Base-by-base conservation (phyloP, 2,329 filamentous ascomycete genomes). In the Pseudocercospora fijiensis region DNA sequence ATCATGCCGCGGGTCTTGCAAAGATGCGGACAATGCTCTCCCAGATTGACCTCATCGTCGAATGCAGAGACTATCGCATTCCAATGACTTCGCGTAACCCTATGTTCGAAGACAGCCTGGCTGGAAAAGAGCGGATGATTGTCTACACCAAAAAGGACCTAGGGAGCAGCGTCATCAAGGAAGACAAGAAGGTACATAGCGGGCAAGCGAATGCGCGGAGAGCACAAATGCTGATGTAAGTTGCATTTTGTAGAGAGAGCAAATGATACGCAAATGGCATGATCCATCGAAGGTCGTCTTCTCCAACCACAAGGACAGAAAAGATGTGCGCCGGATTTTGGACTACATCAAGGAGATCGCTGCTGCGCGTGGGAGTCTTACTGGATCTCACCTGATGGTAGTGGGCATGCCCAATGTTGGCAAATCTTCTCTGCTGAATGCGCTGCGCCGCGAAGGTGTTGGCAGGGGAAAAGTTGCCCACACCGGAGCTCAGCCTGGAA, bases 341-440 rank as follows among this genome's bases (percentile, higher is more conserved):
- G 76, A 81, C 1, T 80, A 81, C 61, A 79, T 87, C 61, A 83
- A 83, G 63, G 73, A 78, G 3, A 80, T 84, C 65, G 83, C 84
- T 24, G 67, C 73, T n/a, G 74, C 78, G 26, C 75, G 77, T 28
- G 81, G 87, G 70, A 85, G 85, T 22, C 79, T 98, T n/a, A 88
- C 90, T 7, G 93, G 92, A n/a, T 85, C 92, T 70, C 86, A 92
- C 56, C 86, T 92, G 62, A 85, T 99, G 76, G 86, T 98, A 0
- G 93, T 98, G 13, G 95, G 95, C 61, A 97, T 99, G 93, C 95
- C 95, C 37, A 99, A 99, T 75, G 91, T 96, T 0, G 95, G 95
- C 37, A 99, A 99, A 79, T 96, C 91, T 53, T 92, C 93, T 1
- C 82, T 99, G n/a, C 86, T 99, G 47, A 99, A 99, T 76, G 86